Base-by-base conservation (phyloP, 2,329 filamentous ascomycete species). In the Alternaria brassicicola region DNA sequence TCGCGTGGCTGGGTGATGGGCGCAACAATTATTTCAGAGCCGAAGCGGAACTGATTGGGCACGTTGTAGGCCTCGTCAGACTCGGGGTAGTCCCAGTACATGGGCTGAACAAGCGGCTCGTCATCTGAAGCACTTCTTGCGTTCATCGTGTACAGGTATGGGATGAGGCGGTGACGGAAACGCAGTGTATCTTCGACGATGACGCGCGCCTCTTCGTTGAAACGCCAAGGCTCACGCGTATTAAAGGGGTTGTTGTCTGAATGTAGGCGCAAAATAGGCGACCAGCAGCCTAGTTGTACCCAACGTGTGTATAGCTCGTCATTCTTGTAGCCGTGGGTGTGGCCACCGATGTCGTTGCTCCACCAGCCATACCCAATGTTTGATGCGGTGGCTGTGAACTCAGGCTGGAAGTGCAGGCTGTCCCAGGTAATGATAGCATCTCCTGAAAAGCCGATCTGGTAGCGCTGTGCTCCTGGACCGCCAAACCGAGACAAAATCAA, bases 281-380 rank as follows among this genome's bases (percentile, higher is more conserved):
- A 87, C 68, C 86, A 87, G 43, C 82, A 83, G 5, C 86, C 87
- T 2, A 85, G 78, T 67, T 89, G 87, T 0, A 87, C 80, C 87
- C 86, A 89, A 17, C 87, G 81, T 1, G 83, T 80, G 1, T 82
- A 79, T 7, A 88, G 77, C 65, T 89, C 85, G 49, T 88, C 86
- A 48, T 86, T 84, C 6, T 83, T 81, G 36, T 74, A 75, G 4
- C 87, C 87, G 2, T 74, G 69, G 64, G 85, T 83, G 68, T 89
- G 87, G 0, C 87, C 87, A n/a, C 87, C 87, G 26, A 89, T 87
- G 62, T 89, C 87, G 69, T 89, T 86, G 48, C 84, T 86, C 87
- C 87, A 89, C 86, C 86, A 89, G 2, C 86, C 87, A 61, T 86
- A 89, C 0, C 87, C 87, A 57, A 89, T 87, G 70, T 89, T 89